A percentile compares a stretch with the other conserved stretches of the same genome.
phyloP scores from a whole-genome alignment of 495 filamentous ascomycete genomes.

The Podospora comata region DNA sequence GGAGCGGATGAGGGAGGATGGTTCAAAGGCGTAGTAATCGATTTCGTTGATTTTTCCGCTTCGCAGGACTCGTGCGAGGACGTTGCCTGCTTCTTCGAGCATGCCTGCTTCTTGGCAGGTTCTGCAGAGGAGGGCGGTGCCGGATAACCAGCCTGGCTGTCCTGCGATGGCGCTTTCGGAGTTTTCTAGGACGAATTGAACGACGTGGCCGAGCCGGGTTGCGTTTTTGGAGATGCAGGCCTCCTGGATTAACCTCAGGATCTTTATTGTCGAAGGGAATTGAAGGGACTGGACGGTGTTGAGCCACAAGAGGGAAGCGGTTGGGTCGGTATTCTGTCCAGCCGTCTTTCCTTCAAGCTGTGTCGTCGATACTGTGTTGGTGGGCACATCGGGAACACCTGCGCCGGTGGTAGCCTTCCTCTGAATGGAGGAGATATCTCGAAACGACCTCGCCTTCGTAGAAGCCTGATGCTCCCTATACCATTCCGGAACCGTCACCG shows the following conservation, averaged over 20 bases:
- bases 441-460: not conserved
- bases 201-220: constrained; percentile 21
- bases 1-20: constrained; percentile 32
- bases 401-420: not conserved
- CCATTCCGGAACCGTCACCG: not conserved
- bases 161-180: constrained; percentile 11
- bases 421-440: not conserved
- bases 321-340: not conserved
- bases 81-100: constrained; percentile 31
- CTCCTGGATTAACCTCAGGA: constrained; percentile 19
- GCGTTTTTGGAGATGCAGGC: constrained; percentile 23
- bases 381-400: not conserved
- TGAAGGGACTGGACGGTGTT: not conserved
- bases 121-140: constrained; percentile 37
- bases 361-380: not conserved
- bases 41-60: constrained; percentile 34
- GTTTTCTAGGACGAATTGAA: constrained; percentile 24
- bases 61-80: constrained; percentile 31
- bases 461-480: not conserved
- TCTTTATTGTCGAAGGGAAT: constrained; percentile 13
- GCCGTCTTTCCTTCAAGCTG: not conserved
- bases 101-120: constrained; percentile 30
- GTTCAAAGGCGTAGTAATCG: constrained; percentile 34
- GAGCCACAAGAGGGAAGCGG: not conserved
- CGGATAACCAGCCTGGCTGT: constrained; percentile 27